Conservation (phyloP, 805 yeast species). For the Metschnikowia hibisci region DNA sequence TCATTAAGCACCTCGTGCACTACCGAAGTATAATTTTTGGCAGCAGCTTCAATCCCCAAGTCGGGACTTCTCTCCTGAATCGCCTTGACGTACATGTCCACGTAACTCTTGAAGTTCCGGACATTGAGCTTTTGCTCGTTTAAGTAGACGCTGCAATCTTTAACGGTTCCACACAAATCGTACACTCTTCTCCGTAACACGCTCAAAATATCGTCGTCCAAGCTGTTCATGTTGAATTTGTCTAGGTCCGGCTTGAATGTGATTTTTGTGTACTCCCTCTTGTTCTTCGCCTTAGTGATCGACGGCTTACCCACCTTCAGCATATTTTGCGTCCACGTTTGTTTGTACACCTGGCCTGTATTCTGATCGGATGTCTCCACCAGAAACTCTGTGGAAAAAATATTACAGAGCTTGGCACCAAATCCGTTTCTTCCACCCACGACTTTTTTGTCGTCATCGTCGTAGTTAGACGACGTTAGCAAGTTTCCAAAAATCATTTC, state of each 20-base stretch:
- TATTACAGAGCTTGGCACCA: slow-evolving; percentile 96
- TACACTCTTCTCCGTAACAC: slow-evolving; percentile 90
- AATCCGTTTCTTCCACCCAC: slow-evolving; percentile 98
- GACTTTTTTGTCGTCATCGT: slow-evolving; percentile 91
- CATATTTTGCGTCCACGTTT: slow-evolving; percentile 90
- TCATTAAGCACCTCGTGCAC: slow-evolving; percentile 79
- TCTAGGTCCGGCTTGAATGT: slow-evolving; percentile 83
- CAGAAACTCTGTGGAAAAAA: slow-evolving; percentile 81
- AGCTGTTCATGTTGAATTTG: slow-evolving; percentile 77
- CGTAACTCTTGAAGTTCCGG: slow-evolving; percentile 77
- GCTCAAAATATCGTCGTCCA: slow-evolving; percentile 80
- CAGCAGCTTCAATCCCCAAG: slow-evolving; percentile 24
- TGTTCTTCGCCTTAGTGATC: slow-evolving; percentile 54
- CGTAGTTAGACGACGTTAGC: slow-evolving; percentile 92
- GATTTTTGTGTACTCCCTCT: slow-evolving; percentile 78
- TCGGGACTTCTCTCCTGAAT: slow-evolving; percentile 49
- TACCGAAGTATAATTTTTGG: slow-evolving; percentile 42
- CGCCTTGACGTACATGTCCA: slow-evolving; percentile 84
- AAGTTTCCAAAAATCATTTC: slow-evolving; percentile 94
- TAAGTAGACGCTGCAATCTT: slow-evolving; percentile 71
- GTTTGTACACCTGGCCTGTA: slow-evolving; percentile 62
- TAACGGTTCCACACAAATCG: slow-evolving; percentile 91
- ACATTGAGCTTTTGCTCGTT: slow-evolving; percentile 71
- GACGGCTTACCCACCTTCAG: slow-evolving; percentile 67
- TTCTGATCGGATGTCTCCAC: slow-evolving; percentile 84